Evolutionary conservation across 768 basidiomycete genomes (phyloP), one percentile per base, ranked within the genome.

Genomic region (Lentinus tigrinus): DNA sequence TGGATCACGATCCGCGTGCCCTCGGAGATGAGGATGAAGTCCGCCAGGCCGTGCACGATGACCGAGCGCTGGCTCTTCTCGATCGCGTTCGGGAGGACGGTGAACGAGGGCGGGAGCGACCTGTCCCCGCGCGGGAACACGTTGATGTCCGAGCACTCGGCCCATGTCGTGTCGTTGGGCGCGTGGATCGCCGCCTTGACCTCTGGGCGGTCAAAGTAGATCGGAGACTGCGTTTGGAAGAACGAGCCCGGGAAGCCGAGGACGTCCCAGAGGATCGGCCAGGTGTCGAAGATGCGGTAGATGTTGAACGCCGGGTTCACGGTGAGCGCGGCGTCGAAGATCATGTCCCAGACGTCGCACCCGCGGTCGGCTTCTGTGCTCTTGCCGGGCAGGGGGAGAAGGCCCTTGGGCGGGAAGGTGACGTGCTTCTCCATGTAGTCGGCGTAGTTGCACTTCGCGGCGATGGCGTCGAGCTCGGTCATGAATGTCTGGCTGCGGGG

Each of bases 291-390:
- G 54, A 91, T 88, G 21, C 86, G 81, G 67, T 91, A 92, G 7
- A 89, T 78, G 62, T 91, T 78, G 74, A 91, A 92, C 0, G 85
- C 88, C 0, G 89, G 90, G 64, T 91, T 91, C 62, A 88, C 72
- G 3, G 71, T 52, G 21, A 89, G 61, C 0, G 89, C 83, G 0
- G 81, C 85, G 19, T 84, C 70, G 65, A 88, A 84, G 52, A 91
- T 85, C 36, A 75, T 71, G 24, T 81, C 77, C 89, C 87, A 91
- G 0, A 89, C 69, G 64, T 89, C 84, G 61, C 90, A 91, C 21
- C 80, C 85, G 8, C 62, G 67, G 31, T 79, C 78, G 0, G 67
- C 71, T 9, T 74, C 69, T 0, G 75, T 74, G 0, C 81, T 81
- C n/a, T 72, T 77, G 7, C 85, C 85, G 0, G 89, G 89, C 0